Base-by-base conservation (phyloP, 2,329 filamentous ascomycete species). In the Lasiodiplodia hormozganensis region DNA sequence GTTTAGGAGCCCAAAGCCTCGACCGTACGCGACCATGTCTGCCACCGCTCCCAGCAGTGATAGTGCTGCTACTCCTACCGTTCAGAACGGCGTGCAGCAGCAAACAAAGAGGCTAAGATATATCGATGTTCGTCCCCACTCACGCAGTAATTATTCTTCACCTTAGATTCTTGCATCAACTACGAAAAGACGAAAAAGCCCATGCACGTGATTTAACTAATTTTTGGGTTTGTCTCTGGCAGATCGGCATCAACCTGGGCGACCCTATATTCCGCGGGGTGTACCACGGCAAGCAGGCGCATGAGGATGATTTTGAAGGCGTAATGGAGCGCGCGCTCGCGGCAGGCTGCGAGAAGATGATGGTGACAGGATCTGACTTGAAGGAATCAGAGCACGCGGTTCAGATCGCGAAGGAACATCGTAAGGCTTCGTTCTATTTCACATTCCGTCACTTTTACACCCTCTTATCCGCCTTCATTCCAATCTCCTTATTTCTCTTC, bases 191-290 rank as follows among this genome's bases (percentile, higher is more conserved):
- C 10, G 16, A 18, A 1, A 11, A 52, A 8, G 1, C 16, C 4
- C 38, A 18, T 14, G 21, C 65, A 67, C 65, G 54, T 67, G 54
- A 60, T 52, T 16, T 36, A 28, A 14, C 60, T 64, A 21, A 67
- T 40, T 40, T 7, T 12, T 28, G 14, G 16, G 49, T 21, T 21
- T 11, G 6, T 16, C 14, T 18, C 21, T n/a, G 6, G 3, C 73
- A 91, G 87, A 88, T 99, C 76, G 96, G 95, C 69, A 97, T 99
- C 85, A 99, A 99, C 80, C 87, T 99, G 67, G 92, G 94, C 65
- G 96, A 99, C 76, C 92, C 92, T 65, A 93, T 97, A 69, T 99
- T 95, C 80, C 87, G 88, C 57, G 96, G 96, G 62, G 81, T 87
- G 52, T 96, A 98, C 77, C 90, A 96, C 76, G 93, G 92, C 75